Evolutionary conservation across 257 asterid species (phyloP).

Genomic region (Solanum okadae): DNA sequence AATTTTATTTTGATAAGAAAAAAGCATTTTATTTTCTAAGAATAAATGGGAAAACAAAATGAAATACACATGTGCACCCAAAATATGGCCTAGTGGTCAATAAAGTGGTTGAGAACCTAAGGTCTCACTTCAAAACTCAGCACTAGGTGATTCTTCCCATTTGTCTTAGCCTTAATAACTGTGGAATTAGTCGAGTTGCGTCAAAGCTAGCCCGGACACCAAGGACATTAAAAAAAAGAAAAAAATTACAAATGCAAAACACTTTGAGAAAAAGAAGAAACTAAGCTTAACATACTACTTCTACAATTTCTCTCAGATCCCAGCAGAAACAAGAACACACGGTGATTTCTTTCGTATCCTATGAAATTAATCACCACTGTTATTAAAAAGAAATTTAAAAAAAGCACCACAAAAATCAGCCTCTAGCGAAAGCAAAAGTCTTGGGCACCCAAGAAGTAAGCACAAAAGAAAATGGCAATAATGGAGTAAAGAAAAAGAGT

Average conservation of each 20-base stretch:
- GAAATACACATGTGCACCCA: background rate
- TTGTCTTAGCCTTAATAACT: background rate
- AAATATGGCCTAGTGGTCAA: background rate
- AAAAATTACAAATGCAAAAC: background rate
- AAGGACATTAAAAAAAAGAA: too few relatives aligned
- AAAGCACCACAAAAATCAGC: background rate
- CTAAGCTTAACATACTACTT: background rate
- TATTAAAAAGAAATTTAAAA: background rate
- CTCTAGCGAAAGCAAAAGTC: background rate
- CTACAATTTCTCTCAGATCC: background rate
- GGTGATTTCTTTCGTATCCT: background rate
- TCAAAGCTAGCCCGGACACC: too few relatives aligned
- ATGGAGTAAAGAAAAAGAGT: background rate
- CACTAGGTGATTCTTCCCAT: too few relatives aligned
- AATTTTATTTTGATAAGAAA: background rate
- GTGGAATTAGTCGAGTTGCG: too few relatives aligned
- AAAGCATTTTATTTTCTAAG: background rate
- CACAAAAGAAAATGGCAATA: background rate
- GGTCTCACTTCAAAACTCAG: background rate
- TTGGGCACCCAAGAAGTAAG: background rate
- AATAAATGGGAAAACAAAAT: background rate
- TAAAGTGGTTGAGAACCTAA: background rate
- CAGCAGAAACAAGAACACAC: background rate
- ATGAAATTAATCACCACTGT: background rate
- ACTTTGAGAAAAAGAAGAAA: background rate